Conservation (phyloP, 2,329 filamentous ascomycete genomes). For the Colletotrichum nymphaeae region DNA sequence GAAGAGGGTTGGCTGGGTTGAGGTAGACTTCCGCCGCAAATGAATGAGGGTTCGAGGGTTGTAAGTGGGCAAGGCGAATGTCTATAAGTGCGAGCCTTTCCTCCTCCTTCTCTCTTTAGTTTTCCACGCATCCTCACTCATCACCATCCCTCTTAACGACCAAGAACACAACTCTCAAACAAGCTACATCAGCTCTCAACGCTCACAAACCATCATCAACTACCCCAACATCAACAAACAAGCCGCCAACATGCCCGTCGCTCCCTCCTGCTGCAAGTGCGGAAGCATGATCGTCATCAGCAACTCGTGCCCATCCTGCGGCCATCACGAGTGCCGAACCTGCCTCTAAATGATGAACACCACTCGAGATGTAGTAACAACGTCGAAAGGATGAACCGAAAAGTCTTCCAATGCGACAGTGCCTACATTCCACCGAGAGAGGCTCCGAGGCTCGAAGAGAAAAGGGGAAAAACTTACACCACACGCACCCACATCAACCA, state of each 20-base stretch:
- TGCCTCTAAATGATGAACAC: conserved; percentile 48
- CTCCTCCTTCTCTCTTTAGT: not conserved
- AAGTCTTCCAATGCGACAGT: not conserved
- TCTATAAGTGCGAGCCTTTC: conserved; percentile 31
- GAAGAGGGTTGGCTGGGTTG: conserved; percentile 1
- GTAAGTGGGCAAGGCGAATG: conserved; percentile 12
- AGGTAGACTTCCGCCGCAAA: not conserved
- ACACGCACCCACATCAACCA: not conserved
- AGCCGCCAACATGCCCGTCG: conserved; percentile 53
- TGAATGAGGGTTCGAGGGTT: conserved; percentile 9
- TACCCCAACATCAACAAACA: conserved; percentile 10
- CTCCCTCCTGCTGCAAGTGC: conserved; percentile 67
- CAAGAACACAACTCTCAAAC: not conserved
- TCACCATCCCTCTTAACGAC: not conserved
- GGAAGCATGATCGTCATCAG: conserved; percentile 68
- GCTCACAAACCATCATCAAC: conserved; percentile 9
- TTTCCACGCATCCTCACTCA: too few relatives aligned
- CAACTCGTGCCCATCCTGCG: conserved; percentile 62
- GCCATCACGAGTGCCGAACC: conserved; percentile 61
- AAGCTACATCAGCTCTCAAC: not conserved
- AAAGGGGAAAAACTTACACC: not conserved
- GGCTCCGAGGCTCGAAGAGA: conserved; percentile 17
- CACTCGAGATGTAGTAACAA: not conserved
- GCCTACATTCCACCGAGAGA: conserved; percentile 27
- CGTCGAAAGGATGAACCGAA: not conserved